phyloP scores from a whole-genome alignment of 306 rosid genomes.

The Sophora flavescens region DNA sequence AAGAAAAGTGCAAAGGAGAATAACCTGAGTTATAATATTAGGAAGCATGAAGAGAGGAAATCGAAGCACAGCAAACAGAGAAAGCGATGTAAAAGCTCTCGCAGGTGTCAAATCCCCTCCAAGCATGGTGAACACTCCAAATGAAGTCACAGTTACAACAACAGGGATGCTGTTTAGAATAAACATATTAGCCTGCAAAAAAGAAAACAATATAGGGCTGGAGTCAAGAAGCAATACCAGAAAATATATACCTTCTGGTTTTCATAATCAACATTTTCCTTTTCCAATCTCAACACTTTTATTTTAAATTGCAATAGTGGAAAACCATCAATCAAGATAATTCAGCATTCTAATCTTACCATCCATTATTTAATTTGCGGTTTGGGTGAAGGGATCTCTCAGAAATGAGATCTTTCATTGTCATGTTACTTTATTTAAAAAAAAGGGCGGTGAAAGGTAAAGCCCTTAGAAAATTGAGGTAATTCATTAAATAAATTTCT shows the following conservation, averaged over 20 bases:
- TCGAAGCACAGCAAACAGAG: constrained; percentile 94
- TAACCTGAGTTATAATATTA: constrained; percentile 94
- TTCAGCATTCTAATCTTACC: constrained; percentile 34
- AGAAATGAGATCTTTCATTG: background rate
- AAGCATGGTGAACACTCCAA: constrained; percentile 92
- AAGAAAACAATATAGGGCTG: constrained; percentile 18
- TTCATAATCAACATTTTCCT: constrained; percentile 18
- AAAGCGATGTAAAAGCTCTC: constrained; percentile 94
- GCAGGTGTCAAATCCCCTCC: constrained; percentile 97
- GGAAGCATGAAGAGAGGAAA: constrained; percentile 99
- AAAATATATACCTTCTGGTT: constrained; percentile 2
- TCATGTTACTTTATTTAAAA: background rate
- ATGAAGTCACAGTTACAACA: constrained; percentile 90
- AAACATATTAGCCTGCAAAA: constrained; percentile 83
- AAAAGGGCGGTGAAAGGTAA: background rate
- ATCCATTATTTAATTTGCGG: too few relatives aligned
- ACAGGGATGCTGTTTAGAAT: constrained; percentile 92
- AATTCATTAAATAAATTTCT: too few relatives aligned
- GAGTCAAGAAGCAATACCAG: constrained; percentile 37
- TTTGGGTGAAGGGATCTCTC: too few relatives aligned
- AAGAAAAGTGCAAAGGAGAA: constrained; percentile 4
- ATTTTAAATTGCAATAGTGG: constrained; percentile 18
- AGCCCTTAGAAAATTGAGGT: background rate
- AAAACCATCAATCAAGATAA: constrained; percentile 34
- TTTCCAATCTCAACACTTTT: background rate